Evolutionary conservation across 169 alveolate species (phyloP).

Genomic region (Plasmodium falciparum): DNA sequence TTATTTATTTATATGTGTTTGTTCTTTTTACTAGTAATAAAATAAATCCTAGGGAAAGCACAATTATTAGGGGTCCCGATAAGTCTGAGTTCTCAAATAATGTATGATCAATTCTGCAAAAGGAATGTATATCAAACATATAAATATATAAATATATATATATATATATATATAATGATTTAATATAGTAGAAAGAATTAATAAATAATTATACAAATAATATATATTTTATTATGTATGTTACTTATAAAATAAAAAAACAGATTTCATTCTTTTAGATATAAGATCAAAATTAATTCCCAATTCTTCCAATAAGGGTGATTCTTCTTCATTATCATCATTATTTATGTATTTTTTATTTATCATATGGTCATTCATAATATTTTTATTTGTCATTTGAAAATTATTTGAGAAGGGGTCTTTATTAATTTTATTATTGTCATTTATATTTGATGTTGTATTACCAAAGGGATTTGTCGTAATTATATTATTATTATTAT

Average conservation of each 20-base stretch:
- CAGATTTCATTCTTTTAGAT: constrained; percentile 77
- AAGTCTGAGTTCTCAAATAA: constrained; percentile 82
- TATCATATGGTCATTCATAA: not conserved
- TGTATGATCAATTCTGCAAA: constrained; percentile 61
- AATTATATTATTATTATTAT: constrained; percentile 4
- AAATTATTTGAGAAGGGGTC: constrained; percentile 16
- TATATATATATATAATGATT: not conserved
- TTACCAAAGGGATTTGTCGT: constrained; percentile 34
- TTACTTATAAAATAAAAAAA: constrained; percentile 74
- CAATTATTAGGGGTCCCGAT: constrained; percentile 86
- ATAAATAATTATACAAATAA: not conserved
- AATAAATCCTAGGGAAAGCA: constrained; percentile 83
- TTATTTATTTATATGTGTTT: too few relatives aligned
- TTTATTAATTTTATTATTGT: not conserved
- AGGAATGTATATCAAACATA: not conserved
- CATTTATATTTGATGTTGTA: not conserved
- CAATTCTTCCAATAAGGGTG: constrained; percentile 79
- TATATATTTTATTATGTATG: not conserved
- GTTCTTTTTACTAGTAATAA: constrained; percentile 82
- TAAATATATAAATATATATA: not conserved
- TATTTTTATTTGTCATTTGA: constrained; percentile 11
- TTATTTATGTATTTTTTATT: constrained; percentile 5
- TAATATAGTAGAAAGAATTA: too few relatives aligned
- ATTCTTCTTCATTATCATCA: constrained; percentile 77
- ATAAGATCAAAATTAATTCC: constrained; percentile 80